These are phyloP conservation scores for Jatropha multifida DNA, from an alignment of 441 rosid species.

Conservation along the genomic window DNA sequence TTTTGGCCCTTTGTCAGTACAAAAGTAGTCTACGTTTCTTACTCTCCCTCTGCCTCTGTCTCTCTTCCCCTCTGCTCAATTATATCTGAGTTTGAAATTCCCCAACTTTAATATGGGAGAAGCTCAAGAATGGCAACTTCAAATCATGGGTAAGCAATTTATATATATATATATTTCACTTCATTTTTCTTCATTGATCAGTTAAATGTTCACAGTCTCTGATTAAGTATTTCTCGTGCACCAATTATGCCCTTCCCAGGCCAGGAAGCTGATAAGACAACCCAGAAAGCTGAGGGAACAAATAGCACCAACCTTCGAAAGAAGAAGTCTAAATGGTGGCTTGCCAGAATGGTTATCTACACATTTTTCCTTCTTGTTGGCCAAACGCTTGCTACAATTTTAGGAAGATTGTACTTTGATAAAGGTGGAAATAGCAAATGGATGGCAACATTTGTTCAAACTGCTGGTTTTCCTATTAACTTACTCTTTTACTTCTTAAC, in stretches of 20 bases:
- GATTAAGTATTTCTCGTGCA: not conserved
- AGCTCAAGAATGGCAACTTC: slow-evolving; percentile 27
- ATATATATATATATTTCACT: not conserved
- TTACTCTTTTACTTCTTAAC: slow-evolving; percentile 19
- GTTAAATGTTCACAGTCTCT: not conserved
- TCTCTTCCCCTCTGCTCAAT: not conserved
- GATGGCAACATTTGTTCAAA: slow-evolving; percentile 58
- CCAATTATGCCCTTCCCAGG: slow-evolving; percentile 5
- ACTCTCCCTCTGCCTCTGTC: not conserved
- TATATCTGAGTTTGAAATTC: not conserved
- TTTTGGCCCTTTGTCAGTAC: not conserved
- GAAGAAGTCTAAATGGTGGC: slow-evolving; percentile 35
- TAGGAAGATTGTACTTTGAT: slow-evolving; percentile 52
- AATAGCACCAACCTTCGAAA: slow-evolving; percentile 1
- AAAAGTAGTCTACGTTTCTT: not conserved
- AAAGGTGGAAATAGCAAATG: slow-evolving; percentile 62
- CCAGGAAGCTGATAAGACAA: slow-evolving; percentile 23
- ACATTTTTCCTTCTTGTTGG: slow-evolving; percentile 37
- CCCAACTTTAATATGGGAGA: slow-evolving; percentile 28
- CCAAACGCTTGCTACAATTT: slow-evolving; percentile 45
- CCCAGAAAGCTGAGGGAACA: not conserved
- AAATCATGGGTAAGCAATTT: slow-evolving; percentile 23
- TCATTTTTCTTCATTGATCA: not conserved
- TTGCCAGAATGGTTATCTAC: slow-evolving; percentile 26
- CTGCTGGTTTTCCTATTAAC: slow-evolving; percentile 53